phyloP scores from a whole-genome alignment of 768 basidiomycete species.

The Agaricus blazei region DNA sequence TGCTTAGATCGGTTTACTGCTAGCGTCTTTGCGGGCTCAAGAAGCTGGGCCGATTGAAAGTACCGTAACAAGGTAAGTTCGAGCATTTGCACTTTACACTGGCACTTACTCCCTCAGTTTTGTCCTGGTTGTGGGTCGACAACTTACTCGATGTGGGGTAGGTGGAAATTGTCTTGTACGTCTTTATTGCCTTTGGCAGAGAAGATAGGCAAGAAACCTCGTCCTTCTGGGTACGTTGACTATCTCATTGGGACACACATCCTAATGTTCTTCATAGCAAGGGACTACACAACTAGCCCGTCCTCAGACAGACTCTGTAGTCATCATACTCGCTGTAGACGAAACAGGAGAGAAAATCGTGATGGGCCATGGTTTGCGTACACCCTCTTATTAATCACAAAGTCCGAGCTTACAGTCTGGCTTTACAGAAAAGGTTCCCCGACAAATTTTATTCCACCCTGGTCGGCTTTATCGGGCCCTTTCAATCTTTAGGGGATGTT shows the following conservation, averaged over 20 bases:
- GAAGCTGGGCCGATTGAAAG: conserved; percentile 93
- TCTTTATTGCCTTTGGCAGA: conserved; percentile 73
- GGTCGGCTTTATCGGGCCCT: conserved; percentile 93
- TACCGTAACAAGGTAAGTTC: conserved; percentile 65
- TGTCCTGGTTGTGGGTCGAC: conserved; percentile 84
- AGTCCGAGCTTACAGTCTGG: conserved; percentile 1
- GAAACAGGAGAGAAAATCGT: conserved; percentile 78
- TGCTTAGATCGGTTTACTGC: conserved; percentile 61
- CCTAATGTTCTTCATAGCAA: conserved; percentile 37
- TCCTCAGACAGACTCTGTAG: conserved; percentile 81
- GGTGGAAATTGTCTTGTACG: conserved; percentile 89
- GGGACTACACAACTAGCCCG: conserved; percentile 86
- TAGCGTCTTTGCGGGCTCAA: conserved; percentile 70
- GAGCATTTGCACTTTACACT: neutral
- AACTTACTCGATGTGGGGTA: conserved; percentile 86
- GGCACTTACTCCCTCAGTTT: conserved; percentile 43
- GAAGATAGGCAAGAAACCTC: conserved; percentile 57
- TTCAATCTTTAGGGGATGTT: conserved; percentile 87
- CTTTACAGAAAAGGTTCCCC: conserved; percentile 55
- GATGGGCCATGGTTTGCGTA: conserved; percentile 76
- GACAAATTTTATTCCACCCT: conserved; percentile 80
- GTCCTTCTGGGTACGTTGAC: conserved; percentile 58
- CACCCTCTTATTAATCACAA: neutral
- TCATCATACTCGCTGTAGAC: conserved; percentile 87
- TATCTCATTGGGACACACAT: neutral